Base-by-base conservation (phyloP, 2,329 filamentous ascomycete species). In the Dryadomyces quercivorus region DNA sequence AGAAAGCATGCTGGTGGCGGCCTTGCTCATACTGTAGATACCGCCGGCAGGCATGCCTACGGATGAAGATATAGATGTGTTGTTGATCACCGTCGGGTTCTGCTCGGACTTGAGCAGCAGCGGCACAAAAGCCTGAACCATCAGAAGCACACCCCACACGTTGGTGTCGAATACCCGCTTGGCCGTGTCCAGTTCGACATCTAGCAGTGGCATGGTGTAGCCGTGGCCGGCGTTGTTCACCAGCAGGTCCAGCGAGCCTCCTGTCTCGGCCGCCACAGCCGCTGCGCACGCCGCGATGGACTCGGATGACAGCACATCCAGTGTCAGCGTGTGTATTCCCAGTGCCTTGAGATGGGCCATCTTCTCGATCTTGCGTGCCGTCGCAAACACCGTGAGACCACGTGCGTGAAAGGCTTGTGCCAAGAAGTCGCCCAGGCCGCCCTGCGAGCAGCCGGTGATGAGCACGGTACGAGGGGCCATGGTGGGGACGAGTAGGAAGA, bases 141-240 rank as follows among this genome's bases (percentile, higher is more conserved):
- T 62, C 8, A 60, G 56, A 5, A 74, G 47, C 1, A 63, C 43
- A 1, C 66, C 66, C 64, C 66, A 74, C 21, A 72, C 61, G 57
- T 76, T 75, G 16, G 70, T 61, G 13, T 74, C 69, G 55, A 68
- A 73, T 3, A 72, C 36, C 16, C 53, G 56, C 50, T 65, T 69
- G n/a, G 65, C 67, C 16, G 66, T 57, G 1, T 62, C 59, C 2
- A 72, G 55, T 31, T 67, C 59, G 0, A 63, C 58, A 47, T 74
- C 70, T 9, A 73, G 53, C 5, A 67, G 57, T 1, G 71, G 72
- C 55, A 62, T 62, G 10, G 63, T 58, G n/a, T 63, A 63, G n/a
- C 59, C 60, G 2, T 53, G 50, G 2, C 68, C 72, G 13, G 72
- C 69, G 53, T 75, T 76, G 61, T 75, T 75, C 54, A 75, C 60